Evolutionary conservation across 495 filamentous ascomycete genomes (phyloP), one percentile per base, ranked within the genome.

Genomic region (Talaromyces borbonicus): DNA sequence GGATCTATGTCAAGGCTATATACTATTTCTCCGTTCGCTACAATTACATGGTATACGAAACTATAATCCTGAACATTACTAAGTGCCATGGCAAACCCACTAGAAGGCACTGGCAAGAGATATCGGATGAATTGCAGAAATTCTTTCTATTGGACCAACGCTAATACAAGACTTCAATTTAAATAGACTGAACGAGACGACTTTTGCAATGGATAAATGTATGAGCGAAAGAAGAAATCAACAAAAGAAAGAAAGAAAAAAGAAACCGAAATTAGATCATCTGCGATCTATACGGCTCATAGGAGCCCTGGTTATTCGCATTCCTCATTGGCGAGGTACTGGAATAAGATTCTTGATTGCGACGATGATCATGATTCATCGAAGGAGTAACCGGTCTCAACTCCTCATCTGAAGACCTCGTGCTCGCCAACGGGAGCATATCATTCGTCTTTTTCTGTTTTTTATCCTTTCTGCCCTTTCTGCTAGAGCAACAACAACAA

Each of bases 371-470:
- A n/a, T n/a, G n/a, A n/a, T n/a, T n/a, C n/a, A n/a, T n/a, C n/a
- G n/a, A n/a, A n/a, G n/a, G n/a, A n/a, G n/a, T 11, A n/a, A 41
- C 38, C 20, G 22, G 38, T 15, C 38, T 41, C 38, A 41, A 41
- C 12, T 41, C 38, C 23, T 41, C 38, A n/a, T 25, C 3, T 23
- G 20, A 24, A 12, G 20, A 8, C 24, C 20, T 20, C 11, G 8
- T 7, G 16, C 38, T 41, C 9, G 4, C 23, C 20, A 15, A 11
- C 3, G n/a, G n/a, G n/a, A n/a, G n/a, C n/a, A 11, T 11, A 0
- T 5, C 35, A n/a, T 20, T 11, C 35, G 24, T 23, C 38, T 41
- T 26, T 14, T 25, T 41, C 4, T 23, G 20, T 26, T 23, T 30
- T 12, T 30, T 30, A 12, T 30, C 12, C 27, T 30, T 30, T 7